These are phyloP conservation scores for Aspergillus tamarii DNA, from an alignment of 2,329 filamentous ascomycete genomes.

Conservation along the genomic window DNA sequence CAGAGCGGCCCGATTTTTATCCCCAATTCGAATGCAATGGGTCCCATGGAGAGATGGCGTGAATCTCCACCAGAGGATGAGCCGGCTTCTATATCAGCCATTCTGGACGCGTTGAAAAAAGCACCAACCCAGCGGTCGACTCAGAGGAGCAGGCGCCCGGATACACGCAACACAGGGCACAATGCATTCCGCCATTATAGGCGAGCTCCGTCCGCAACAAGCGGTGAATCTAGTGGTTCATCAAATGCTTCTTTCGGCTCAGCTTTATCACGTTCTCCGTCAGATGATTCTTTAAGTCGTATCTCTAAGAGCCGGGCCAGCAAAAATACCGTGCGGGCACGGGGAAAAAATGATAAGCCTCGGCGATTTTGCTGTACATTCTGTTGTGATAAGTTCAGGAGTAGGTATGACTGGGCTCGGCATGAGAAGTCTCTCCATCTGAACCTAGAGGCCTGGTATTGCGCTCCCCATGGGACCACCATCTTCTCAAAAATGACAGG, in stretches of 20 bases:
- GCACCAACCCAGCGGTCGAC: neutral
- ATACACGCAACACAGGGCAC: neutral
- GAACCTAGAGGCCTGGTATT: conserved; percentile 25
- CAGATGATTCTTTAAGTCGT: neutral
- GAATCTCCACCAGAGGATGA: conserved; percentile 7
- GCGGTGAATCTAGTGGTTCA: neutral
- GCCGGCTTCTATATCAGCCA: conserved; percentile 4
- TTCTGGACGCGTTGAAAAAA: neutral
- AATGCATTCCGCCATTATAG: neutral
- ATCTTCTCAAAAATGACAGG: conserved; percentile 12
- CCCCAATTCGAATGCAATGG: neutral
- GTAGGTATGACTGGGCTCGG: conserved; percentile 28
- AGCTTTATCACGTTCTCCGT: neutral
- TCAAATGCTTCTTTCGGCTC: neutral
- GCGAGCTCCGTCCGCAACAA: neutral
- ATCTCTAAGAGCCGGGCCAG: neutral
- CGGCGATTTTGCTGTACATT: conserved; percentile 28
- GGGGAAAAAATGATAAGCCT: neutral
- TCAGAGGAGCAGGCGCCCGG: neutral
- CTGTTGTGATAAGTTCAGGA: conserved; percentile 30
- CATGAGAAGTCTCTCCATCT: conserved; percentile 31
- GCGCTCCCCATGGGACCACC: conserved; percentile 21
- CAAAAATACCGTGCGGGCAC: neutral
- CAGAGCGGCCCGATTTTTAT: neutral
- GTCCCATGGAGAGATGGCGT: conserved; percentile 3